Conservation (phyloP, 2,329 filamentous ascomycete genomes). For the Alternaria longipes region DNA sequence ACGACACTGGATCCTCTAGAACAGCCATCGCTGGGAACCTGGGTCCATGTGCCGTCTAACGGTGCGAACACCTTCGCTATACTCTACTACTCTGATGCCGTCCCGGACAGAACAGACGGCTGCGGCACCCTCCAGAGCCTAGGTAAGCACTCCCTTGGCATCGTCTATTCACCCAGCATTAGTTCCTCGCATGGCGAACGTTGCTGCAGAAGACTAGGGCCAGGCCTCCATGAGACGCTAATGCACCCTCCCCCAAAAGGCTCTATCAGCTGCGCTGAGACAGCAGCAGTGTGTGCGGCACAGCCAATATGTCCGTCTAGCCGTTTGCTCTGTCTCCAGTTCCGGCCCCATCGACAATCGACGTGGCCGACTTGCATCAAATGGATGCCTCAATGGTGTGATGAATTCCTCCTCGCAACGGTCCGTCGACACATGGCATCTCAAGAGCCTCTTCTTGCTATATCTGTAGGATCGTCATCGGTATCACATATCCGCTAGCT, state of each 20-base stretch:
- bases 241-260: slow-evolving; percentile 31
- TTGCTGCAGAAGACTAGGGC: slow-evolving; percentile 21
- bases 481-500: slow-evolving; percentile 16
- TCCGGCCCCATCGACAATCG: slow-evolving; percentile 21
- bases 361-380: slow-evolving; percentile 43
- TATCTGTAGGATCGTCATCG: slow-evolving; percentile 6
- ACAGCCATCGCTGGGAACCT: slow-evolving; percentile 1
- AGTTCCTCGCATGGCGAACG: slow-evolving; percentile 17
- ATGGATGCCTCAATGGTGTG: slow-evolving; percentile 12
- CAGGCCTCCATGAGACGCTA: slow-evolving; percentile 28
- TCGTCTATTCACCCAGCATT: slow-evolving; percentile 17
- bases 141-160: slow-evolving; percentile 3
- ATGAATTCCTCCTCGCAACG: slow-evolving; percentile 8
- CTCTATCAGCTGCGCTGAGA: slow-evolving; percentile 26
- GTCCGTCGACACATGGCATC: slow-evolving; percentile 12
- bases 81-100: neutral
- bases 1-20: slow-evolving; percentile 24
- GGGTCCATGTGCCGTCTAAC: neutral
- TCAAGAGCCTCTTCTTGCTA: slow-evolving; percentile 15
- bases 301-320: slow-evolving; percentile 30
- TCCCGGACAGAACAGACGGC: neutral
- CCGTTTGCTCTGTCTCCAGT: slow-evolving; percentile 23
- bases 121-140: neutral
- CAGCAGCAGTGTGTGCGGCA: slow-evolving; percentile 28
- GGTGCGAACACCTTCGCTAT: slow-evolving; percentile 1